Conservation (phyloP, 2,329 filamentous ascomycete species). For the Geosmithia flava region DNA sequence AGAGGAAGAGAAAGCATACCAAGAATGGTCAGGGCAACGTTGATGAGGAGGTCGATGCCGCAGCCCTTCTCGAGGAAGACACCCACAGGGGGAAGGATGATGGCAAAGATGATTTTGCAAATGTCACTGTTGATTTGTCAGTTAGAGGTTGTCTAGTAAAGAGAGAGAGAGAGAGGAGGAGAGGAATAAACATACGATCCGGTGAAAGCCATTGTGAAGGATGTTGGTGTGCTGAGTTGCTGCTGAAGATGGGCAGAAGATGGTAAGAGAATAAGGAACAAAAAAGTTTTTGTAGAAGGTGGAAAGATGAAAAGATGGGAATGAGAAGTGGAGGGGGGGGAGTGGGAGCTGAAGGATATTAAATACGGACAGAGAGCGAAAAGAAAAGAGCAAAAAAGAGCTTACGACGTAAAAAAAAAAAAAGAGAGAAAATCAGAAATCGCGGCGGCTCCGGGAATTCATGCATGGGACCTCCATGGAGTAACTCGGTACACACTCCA, state of each 20-base stretch:
- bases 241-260: background rate
- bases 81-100: constrained; percentile 80
- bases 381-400: too few relatives aligned
- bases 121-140: constrained; percentile 29
- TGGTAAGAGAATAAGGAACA: constrained; percentile 1
- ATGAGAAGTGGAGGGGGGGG: background rate
- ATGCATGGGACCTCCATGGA: too few relatives aligned
- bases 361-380: too few relatives aligned
- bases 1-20: constrained; percentile 22
- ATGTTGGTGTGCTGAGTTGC: constrained; percentile 1
- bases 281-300: background rate
- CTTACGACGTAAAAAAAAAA: too few relatives aligned
- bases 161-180: background rate
- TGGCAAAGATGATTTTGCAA: constrained; percentile 67
- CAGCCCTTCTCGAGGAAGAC: constrained; percentile 93
- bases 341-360: background rate
- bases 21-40: constrained; percentile 76
- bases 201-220: constrained; percentile 44
- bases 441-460: too few relatives aligned
- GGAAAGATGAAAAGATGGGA: background rate
- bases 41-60: constrained; percentile 78
- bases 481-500: too few relatives aligned
- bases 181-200: constrained; percentile 30
- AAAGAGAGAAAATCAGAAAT: too few relatives aligned
- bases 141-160: background rate